Base-by-base conservation (phyloP, 129 eudicot genomes). In the Pulicaria dysenterica region DNA sequence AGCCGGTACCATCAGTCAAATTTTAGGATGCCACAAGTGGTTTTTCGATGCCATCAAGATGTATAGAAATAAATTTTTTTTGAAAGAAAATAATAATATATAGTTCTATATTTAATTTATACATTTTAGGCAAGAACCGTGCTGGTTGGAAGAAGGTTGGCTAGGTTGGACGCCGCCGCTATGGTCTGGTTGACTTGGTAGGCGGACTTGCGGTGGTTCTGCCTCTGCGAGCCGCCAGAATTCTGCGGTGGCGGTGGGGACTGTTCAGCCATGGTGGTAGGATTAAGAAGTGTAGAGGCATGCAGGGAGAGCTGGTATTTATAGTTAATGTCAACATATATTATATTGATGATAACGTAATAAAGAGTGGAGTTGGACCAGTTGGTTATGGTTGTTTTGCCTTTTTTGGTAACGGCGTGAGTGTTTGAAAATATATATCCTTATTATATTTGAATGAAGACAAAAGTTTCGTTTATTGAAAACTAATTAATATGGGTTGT, bases 131-230 rank as follows among this genome's bases (percentile, higher is more conserved):
- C 85, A 1, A 87, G 80, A 42, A 87, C 89, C 5, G 86, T 87
- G 44, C 83, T 85, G n/a, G 92, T 87, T 17, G 92, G 92, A 6
- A 87, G 82, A 58, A 84, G 92, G 86, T 84, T 83, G 9, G 86
- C 89, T 24, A 87, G 92, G 74, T 68, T 78, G 15, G 89, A 62
- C 14, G 89, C 78, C 0, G 80, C 67, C 11, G 87, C 85, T 71
- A 86, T 39, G 76, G 87, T 80, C 56, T 69, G 77, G 81, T 76
- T 83, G 49, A 72, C 61, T 1, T 74, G 82, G 56, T 66, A 72
- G 6, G 64, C 31, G 31, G 73, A 61, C 16, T 44, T 56, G 39
- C 44, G 46, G 41, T 36, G 3, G 7, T 41, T 56, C 4, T n/a
- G 48, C 16, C 43, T 58, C 42, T 44, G 47, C 45, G 62, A 14